Evolutionary conservation across 2,329 filamentous ascomycete genomes (phyloP), one percentile per base, ranked within the genome.

Genomic region (Diaporthe citri): DNA sequence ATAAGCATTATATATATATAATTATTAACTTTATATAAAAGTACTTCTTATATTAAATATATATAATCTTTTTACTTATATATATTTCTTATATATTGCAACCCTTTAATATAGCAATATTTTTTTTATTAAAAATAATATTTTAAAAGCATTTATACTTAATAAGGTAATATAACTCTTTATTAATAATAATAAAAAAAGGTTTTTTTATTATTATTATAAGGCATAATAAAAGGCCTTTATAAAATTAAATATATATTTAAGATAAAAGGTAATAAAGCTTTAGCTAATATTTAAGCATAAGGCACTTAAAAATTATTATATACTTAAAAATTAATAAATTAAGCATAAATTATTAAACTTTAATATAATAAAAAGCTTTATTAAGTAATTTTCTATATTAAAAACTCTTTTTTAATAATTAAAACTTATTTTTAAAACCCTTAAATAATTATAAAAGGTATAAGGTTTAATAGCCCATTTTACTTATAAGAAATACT

Each of bases 211-310:
- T 25, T 52, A 28, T 52, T 52, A 52, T 52, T 25, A 52, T 25
- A 52, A 28, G 5, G 10, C 10, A 12, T 15, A 15, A 15, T 4
- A 25, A 0, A 1, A 52, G 12, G 4, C 15, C 28, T 15, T 52
- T 15, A 52, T 25, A 15, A 15, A 25, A 5, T 15, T 25, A 48
- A 52, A 52, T 52, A 52, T 52, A 25, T 15, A 13, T 52, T 25
- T 28, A 13, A 15, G 1, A 0, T 25, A 13, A 15, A 25, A 3
- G 3, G n/a, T 13, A 52, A 28, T 28, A 15, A 15, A 3, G 0
- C 28, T 52, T 7, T 52, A 52, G 5, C 7, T 52, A 52, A 15
- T 52, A 25, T 52, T 15, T 25, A 28, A 28, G 8, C 12, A 20
- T 17, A 31, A 8, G 5, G 15, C 13, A 55, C 17, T 28, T 31